These are phyloP conservation scores for Iris pallida DNA, from an alignment of 116 monocot species.

Conservation along the genomic window DNA sequence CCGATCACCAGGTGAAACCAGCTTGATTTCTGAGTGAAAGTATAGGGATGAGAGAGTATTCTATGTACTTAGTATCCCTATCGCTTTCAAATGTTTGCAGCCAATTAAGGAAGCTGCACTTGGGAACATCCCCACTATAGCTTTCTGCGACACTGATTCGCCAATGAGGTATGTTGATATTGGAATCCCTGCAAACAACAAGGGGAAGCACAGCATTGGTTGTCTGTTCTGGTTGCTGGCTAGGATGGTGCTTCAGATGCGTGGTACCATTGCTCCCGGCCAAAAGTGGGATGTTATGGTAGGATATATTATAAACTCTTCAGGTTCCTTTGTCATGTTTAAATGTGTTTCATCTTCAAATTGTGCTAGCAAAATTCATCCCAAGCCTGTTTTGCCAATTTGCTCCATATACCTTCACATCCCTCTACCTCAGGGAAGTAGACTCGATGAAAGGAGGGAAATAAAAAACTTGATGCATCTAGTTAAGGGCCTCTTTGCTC, in stretches of 20 bases:
- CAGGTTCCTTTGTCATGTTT: too few relatives aligned
- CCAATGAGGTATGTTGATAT: constrained; percentile 55
- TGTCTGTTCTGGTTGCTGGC: constrained; percentile 57
- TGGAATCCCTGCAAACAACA: constrained; percentile 51
- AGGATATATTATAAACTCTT: neutral
- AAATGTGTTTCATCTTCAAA: neutral
- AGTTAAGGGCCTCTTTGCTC: too few relatives aligned
- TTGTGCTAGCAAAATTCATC: neutral
- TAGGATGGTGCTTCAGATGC: constrained; percentile 53
- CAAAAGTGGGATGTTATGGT: constrained; percentile 59
- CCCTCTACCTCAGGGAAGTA: too few relatives aligned
- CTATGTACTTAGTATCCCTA: neutral
- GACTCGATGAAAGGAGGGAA: too few relatives aligned
- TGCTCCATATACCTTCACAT: too few relatives aligned
- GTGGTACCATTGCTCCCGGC: constrained; percentile 34
- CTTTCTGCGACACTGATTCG: constrained; percentile 54
- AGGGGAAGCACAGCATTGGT: constrained; percentile 48
- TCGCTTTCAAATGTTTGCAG: constrained; percentile 7
- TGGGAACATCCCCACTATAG: constrained; percentile 54
- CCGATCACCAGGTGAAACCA: constrained; percentile 42
- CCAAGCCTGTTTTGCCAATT: too few relatives aligned
- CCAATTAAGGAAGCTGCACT: constrained; percentile 53
- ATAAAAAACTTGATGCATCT: too few relatives aligned
- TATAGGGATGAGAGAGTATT: neutral
- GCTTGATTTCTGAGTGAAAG: too few relatives aligned